Base-by-base conservation (phyloP, 495 filamentous ascomycete species). In the Hamigera avellanea region DNA sequence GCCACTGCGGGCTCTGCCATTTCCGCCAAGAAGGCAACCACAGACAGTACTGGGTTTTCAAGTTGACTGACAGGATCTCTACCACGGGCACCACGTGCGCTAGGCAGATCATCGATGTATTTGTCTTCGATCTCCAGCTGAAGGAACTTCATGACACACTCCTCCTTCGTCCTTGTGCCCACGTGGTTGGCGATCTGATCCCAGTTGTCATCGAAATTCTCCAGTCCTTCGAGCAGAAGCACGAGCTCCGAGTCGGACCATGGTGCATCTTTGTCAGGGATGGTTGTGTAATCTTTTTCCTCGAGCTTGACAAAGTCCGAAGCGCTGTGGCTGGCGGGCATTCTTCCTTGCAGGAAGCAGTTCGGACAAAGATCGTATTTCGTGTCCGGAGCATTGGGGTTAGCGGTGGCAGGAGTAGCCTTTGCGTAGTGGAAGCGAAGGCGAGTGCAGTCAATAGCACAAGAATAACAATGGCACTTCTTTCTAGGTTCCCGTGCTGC, bases 101-200 rank as follows among this genome's bases (percentile, higher is more conserved):
- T 73, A 0, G 75, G 73, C 46, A 87, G 73, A 10, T 83, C 75
- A 33, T 91, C 83, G 8, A 89, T 62, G 42, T 89, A 93, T 44
- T 86, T 85, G 57, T 89, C 86, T 52, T 89, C 85, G 40, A 93
- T 91, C 35, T 88, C 86, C 17, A 89, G 62, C 50, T 93, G 84
- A 43, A 98, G 62, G 67, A 98, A 98, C 53, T 94, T 88, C 48
- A 95, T 66, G 17, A 95, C 86, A 57, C 91, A 98, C 62, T 98
- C 86, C 61, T 98, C 91, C 26, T 84, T 72, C n/a, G 86, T 94
- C 30, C 87, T 75, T 2, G 84, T 87, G 21, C 83, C 83, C 18
- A 98, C 91, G 48, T 94, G 81, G 40, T 86, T 86, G 1, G 91
- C 75, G 39, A 98, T 86, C 45, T 81, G 74, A 36, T 84, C 81